A percentile compares a stretch with the other conserved stretches of the same genome.
Conservation (phyloP, 1,284 basidiomycete genomes). For the Inonotus obliquus region DNA sequence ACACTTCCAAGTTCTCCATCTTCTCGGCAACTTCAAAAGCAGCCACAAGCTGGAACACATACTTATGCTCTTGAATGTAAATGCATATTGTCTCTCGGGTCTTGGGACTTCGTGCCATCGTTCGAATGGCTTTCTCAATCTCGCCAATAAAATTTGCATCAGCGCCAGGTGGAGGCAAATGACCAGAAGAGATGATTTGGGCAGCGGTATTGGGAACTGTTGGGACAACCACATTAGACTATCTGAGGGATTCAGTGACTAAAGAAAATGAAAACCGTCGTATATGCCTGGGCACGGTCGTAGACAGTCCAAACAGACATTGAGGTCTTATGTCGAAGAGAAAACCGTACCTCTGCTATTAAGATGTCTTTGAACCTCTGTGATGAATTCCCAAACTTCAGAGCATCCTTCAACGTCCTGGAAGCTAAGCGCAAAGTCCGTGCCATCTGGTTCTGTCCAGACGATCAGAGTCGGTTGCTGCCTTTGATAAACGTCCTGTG, state of each 20-base stretch:
- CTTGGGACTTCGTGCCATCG: conserved; percentile 55
- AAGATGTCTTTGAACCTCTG: conserved; percentile 89
- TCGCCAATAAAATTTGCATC: conserved; percentile 64
- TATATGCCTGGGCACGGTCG: conserved; percentile 2
- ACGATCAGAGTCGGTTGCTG: conserved; percentile 98
- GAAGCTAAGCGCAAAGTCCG: conserved; percentile 95
- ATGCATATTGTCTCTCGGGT: conserved; percentile 80
- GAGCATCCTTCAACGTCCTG: conserved; percentile 95
- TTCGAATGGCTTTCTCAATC: conserved; percentile 73
- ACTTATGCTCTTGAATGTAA: conserved; percentile 80
- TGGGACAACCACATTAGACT: conserved; percentile 39
- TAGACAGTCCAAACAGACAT: conserved; percentile 3
- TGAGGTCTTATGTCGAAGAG: conserved; percentile 16
- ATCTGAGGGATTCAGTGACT: conserved; percentile 26
- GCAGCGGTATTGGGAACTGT: conserved; percentile 54
- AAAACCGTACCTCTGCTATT: conserved; percentile 48
- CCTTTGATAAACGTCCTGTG: conserved; percentile 84
- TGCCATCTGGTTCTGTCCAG: conserved; percentile 95
- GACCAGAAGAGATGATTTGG: conserved; percentile 63
- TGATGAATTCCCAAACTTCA: conserved; percentile 97
- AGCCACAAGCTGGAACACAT: conserved; percentile 82
- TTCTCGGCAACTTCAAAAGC: conserved; percentile 90
- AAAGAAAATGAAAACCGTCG: conserved; percentile 16
- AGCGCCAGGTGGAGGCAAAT: conserved; percentile 60
- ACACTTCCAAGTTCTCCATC: conserved; percentile 80